A percentile compares a stretch with the other conserved stretches of the same genome.
These are phyloP conservation scores for Alternaria postmessia DNA, from an alignment of 2,329 filamentous ascomycete species.

Conservation along the genomic window DNA sequence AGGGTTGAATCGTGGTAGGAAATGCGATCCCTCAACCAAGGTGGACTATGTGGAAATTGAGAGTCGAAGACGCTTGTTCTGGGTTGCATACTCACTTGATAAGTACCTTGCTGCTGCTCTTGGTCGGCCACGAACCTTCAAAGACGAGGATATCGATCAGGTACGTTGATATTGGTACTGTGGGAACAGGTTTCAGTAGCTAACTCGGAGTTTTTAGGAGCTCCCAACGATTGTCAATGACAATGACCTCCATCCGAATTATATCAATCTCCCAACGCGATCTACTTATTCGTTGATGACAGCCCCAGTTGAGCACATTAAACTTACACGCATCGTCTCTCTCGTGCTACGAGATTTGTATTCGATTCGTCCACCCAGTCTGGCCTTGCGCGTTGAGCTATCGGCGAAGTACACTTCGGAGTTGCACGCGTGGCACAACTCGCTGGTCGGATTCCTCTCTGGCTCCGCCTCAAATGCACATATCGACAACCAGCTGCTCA, in stretches of 20 bases:
- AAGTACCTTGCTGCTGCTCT: conserved; percentile 71
- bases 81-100: conserved; percentile 69
- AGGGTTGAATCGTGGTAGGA: conserved; percentile 54
- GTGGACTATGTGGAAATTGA: conserved; percentile 60
- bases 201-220: conserved; percentile 36
- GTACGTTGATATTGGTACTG: conserved; percentile 40
- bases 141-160: conserved; percentile 71
- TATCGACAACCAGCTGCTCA: conserved; percentile 55
- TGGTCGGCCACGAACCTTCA: conserved; percentile 67
- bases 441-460: conserved; percentile 54
- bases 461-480: conserved; percentile 48
- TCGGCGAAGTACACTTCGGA: conserved; percentile 54
- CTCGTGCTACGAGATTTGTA: conserved; percentile 58
- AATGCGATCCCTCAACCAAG: conserved; percentile 37
- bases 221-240: conserved; percentile 48
- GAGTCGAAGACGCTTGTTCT: conserved; percentile 67
- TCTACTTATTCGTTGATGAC: conserved; percentile 53
- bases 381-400: conserved; percentile 46
- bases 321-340: conserved; percentile 56
- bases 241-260: conserved; percentile 37
- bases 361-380: conserved; percentile 47
- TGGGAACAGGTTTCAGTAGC: neutral
- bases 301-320: conserved; percentile 56
- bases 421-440: conserved; percentile 57
- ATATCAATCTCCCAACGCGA: conserved; percentile 39